Evolutionary conservation across 2,329 filamentous ascomycete species (phyloP).

Genomic region (Dactylellina parvicollis): DNA sequence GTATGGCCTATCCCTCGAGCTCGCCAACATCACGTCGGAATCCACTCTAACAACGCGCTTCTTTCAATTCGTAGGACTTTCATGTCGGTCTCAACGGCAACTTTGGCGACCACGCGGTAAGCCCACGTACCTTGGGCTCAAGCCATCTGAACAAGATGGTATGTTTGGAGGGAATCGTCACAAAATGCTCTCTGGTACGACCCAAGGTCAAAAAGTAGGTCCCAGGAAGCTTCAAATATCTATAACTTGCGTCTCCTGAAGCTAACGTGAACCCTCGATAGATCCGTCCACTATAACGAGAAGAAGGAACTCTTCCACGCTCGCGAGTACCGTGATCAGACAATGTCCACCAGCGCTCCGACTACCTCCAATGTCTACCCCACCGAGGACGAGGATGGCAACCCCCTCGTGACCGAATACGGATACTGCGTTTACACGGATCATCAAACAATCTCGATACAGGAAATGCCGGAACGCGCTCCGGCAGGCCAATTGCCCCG

Average conservation of each 20-base stretch:
- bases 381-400: slow-evolving; percentile 74
- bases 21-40: not conserved
- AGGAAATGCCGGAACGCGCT: slow-evolving; percentile 98
- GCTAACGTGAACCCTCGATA: not conserved
- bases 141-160: slow-evolving; percentile 95
- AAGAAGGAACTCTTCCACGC: slow-evolving; percentile 85
- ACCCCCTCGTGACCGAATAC: slow-evolving; percentile 92
- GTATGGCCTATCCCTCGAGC: slow-evolving; percentile 61
- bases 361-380: slow-evolving; percentile 72
- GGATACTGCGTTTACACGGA: slow-evolving; percentile 95
- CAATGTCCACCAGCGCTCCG: slow-evolving; percentile 87
- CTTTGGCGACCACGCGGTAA: slow-evolving; percentile 94
- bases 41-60: not conserved
- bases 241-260: not conserved
- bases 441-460: slow-evolving; percentile 96
- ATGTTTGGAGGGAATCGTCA: slow-evolving; percentile 96
- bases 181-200: slow-evolving; percentile 90
- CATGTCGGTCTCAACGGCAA: slow-evolving; percentile 98
- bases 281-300: slow-evolving; percentile 94
- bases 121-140: slow-evolving; percentile 89
- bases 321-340: slow-evolving; percentile 93
- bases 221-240: not conserved
- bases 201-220: slow-evolving; percentile 86
- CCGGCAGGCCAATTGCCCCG: slow-evolving; percentile 94
- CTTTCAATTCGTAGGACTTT: slow-evolving; percentile 67